These are phyloP conservation scores for Talaromyces verruculosus DNA, from an alignment of 2,329 filamentous ascomycete genomes.

Conservation along the genomic window DNA sequence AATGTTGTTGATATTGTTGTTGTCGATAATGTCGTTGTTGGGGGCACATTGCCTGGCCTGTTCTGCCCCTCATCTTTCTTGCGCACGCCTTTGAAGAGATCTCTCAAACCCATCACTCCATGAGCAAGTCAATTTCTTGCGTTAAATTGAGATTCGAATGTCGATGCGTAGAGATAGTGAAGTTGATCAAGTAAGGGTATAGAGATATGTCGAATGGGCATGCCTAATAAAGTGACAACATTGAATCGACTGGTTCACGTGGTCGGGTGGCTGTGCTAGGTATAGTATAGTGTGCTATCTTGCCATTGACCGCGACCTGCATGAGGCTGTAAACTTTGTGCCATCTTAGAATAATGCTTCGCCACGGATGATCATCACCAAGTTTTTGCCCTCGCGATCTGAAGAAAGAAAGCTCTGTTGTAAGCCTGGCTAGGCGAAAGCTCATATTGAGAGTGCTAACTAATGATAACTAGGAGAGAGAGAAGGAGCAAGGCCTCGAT, in stretches of 20 bases:
- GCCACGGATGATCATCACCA: not conserved
- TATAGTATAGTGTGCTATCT: not conserved
- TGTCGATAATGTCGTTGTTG: not conserved
- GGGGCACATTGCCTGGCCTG: not conserved
- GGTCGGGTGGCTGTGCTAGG: not conserved
- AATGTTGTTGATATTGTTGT: not conserved
- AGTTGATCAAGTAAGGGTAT: not conserved
- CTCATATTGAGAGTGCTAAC: too few species aligned
- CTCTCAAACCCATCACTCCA: conserved; percentile 1
- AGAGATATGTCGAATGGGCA: not conserved
- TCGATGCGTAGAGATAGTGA: not conserved
- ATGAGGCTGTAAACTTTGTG: not conserved
- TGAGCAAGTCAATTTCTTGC: not conserved
- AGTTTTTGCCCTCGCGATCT: not conserved
- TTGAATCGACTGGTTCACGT: not conserved
- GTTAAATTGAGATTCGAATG: not conserved
- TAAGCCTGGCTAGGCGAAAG: too few species aligned
- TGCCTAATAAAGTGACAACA: not conserved
- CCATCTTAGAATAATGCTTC: not conserved
- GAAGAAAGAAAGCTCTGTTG: not conserved
- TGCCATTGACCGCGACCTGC: not conserved
- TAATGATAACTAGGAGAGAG: too few species aligned
- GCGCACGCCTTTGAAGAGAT: not conserved
- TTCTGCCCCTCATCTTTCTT: conserved; percentile 8
- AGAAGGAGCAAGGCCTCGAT: too few species aligned